Percentiles rank a stretch among this genome's conserved stretches.
These are phyloP conservation scores for Fraxinus nigra DNA, from an alignment of 305 asterid species.

Conservation along the genomic window DNA sequence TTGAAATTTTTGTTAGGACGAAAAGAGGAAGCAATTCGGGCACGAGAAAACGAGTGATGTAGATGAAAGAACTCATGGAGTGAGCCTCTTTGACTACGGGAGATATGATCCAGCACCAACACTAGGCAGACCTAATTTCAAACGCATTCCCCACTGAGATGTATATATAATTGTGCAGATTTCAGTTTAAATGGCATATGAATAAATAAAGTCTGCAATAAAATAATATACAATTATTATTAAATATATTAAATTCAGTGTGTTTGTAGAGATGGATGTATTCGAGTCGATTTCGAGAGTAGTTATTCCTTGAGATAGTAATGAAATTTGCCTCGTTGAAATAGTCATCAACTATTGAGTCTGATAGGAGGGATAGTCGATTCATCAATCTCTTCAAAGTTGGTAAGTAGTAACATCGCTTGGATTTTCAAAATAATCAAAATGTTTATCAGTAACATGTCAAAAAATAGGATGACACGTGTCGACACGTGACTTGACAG, in stretches of 20 bases:
- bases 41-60: slow-evolving; percentile 14
- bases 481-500: too few relatives aligned
- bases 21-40: slow-evolving; percentile 6
- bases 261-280: not conserved
- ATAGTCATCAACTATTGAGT: not conserved
- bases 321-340: not conserved
- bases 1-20: not conserved
- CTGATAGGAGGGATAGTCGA: too few relatives aligned
- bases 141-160: slow-evolving; percentile 38
- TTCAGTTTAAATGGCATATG: not conserved
- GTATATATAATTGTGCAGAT: not conserved
- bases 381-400: not conserved
- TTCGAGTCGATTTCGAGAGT: not conserved
- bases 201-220: not conserved
- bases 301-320: not conserved
- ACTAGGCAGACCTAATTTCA: slow-evolving; percentile 36
- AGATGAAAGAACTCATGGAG: not conserved
- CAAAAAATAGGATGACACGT: too few relatives aligned
- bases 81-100: slow-evolving; percentile 24
- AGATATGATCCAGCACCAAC: slow-evolving; percentile 45
- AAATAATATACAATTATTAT: too few relatives aligned
- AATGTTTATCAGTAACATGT: too few relatives aligned
- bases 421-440: not conserved
- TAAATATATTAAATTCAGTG: not conserved
- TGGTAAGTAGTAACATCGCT: not conserved